Percentiles rank a stretch among this genome's conserved stretches.
Evolutionary conservation across 202 grass and related monocot species (phyloP).

Genomic region (Digitaria exilis): DNA sequence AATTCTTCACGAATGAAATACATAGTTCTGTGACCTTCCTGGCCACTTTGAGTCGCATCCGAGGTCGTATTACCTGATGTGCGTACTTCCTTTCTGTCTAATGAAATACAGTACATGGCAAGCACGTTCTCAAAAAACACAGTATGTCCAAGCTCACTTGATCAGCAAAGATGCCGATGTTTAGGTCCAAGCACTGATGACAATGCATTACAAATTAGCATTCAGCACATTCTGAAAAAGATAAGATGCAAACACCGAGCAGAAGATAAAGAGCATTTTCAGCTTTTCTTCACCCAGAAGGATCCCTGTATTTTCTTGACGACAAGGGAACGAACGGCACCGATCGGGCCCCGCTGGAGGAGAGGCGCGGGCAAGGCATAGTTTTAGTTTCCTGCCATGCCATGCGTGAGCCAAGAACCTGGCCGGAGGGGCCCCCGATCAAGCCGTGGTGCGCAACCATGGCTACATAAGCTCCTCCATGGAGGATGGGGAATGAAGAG

Average conservation of each 20-base stretch:
- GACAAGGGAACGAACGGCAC: conserved; percentile 37
- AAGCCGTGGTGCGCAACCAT: background rate
- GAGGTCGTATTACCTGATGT: background rate
- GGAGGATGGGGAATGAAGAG: background rate
- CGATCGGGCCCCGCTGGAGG: conserved; percentile 18
- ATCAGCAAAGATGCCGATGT: background rate
- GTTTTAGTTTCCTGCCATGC: conserved; percentile 5
- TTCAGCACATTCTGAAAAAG: background rate
- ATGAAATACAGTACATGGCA: background rate
- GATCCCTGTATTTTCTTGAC: conserved; percentile 33
- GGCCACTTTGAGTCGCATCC: background rate
- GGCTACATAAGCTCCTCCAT: conserved; percentile 36
- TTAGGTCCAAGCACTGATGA: background rate
- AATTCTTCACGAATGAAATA: background rate
- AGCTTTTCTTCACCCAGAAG: conserved; percentile 12
- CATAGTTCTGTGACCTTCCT: background rate
- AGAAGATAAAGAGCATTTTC: background rate
- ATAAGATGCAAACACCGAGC: background rate
- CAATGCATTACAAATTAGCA: background rate
- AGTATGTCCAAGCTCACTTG: background rate
- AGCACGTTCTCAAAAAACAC: background rate
- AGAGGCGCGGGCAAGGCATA: conserved; percentile 25
- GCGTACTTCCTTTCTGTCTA: background rate
- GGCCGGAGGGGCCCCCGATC: background rate
- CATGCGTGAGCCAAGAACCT: conserved; percentile 52